Evolutionary conservation across 371 early-diverging fungal genomes (phyloP).

Genomic region (Chytridium lagenaria): DNA sequence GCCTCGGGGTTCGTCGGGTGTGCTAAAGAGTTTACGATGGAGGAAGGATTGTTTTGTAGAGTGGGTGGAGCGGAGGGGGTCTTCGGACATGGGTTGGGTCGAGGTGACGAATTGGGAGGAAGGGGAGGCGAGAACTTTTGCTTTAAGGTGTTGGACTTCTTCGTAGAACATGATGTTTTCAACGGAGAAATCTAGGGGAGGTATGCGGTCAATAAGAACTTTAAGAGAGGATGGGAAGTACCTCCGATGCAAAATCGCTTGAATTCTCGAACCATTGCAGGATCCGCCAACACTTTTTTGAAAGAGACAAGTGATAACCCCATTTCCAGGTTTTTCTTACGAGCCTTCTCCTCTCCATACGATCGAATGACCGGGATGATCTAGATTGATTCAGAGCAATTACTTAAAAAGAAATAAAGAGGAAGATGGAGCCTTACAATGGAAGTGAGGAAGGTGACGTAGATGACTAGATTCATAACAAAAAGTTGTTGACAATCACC

Average conservation of each 20-base stretch:
- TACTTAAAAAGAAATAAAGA: not conserved
- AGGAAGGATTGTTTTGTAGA: not conserved
- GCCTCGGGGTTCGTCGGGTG: not conserved
- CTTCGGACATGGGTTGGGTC: not conserved
- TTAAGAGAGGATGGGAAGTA: not conserved
- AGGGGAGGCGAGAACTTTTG: not conserved
- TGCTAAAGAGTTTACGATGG: not conserved
- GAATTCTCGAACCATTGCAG: constrained; percentile 5
- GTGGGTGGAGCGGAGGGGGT: not conserved
- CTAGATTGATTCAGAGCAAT: not conserved
- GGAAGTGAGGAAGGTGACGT: constrained; percentile 12
- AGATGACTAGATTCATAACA: constrained; percentile 11
- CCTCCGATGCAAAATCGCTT: constrained; percentile 16
- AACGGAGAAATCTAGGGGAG: constrained; percentile 11
- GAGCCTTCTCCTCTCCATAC: not conserved
- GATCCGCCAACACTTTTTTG: not conserved
- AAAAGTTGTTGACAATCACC: not conserved
- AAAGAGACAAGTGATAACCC: not conserved
- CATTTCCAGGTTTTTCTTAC: not conserved
- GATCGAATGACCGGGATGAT: constrained; percentile 8
- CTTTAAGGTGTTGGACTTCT: constrained; percentile 9
- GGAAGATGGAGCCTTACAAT: not conserved
- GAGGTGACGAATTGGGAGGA: not conserved
- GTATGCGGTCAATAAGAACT: not conserved
- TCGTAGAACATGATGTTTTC: constrained; percentile 27